Base-by-base conservation (phyloP, 495 filamentous ascomycete genomes). In the Cercophora scortea region DNA sequence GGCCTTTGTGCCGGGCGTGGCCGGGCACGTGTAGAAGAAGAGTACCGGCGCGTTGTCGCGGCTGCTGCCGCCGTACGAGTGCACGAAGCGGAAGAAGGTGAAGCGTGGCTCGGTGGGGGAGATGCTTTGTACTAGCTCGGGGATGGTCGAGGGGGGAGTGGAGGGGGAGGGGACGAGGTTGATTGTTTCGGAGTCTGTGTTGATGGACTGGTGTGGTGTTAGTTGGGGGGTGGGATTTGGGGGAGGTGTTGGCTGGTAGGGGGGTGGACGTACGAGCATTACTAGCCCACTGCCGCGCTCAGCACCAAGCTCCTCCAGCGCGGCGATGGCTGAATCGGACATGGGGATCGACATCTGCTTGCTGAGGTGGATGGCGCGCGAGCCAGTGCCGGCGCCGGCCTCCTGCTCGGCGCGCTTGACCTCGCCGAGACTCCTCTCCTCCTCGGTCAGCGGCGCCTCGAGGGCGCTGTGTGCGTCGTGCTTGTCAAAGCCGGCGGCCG, bases 21-120 rank as follows among this genome's bases (percentile, higher is more conserved):
- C 75, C 4, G 93, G 93, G 61, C 92, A 96, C 7, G 90, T 96
- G 69, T 96, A 97, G 61, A 97, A 84, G 74, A 97, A 98, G 32
- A 96, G 76, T 34, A 97, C 77, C 6, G 83, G 78, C 6, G 82
- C 78, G 47, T 78, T 78, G 25, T 25, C 25, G 2, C 25, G 25
- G 50, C 79, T 71, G 38, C 68, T 66, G 8, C 76, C 79, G n/a
- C 75, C 71, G 53, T 75, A 69, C 6, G 65, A 63, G 51, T 85
- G 73, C 16, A 56, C 56, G 62, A 86, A 88, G 45, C 84, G 81
- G 75, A 89, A 98, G 71, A 96, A 96, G 6, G 88, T 88, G 69
- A 95, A 97, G 39, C 90, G 79, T 9, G 93, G 92, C 54, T 91
- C 86, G 38, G 81, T 75, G n/a, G 79, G 49, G n/a, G 89, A 87